A percentile compares a stretch with the other conserved stretches of the same genome.
Evolutionary conservation across 2,329 filamentous ascomycete genomes (phyloP).

Genomic region (Pyrenochaeta sp.): DNA sequence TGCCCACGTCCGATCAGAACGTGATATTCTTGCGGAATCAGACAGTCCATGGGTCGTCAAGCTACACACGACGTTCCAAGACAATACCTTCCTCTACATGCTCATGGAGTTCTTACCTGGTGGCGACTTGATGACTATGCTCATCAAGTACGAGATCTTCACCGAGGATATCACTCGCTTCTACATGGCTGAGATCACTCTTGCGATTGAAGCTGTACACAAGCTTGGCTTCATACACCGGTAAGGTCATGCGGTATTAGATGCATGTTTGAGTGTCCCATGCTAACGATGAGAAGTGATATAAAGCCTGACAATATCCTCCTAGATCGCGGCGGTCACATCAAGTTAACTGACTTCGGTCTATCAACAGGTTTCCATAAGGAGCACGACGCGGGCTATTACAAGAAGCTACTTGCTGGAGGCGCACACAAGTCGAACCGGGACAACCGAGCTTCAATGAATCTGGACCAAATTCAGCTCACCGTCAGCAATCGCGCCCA

Average conservation of each 20-base stretch:
- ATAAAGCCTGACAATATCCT: constrained; percentile 99
- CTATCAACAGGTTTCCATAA: constrained; percentile 98
- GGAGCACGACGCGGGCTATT: constrained; percentile 97
- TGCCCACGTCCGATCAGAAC: constrained; percentile 94
- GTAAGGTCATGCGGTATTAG: constrained; percentile 60
- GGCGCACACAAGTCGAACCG: constrained; percentile 55
- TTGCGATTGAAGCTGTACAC: constrained; percentile 98
- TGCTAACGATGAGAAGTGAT: constrained; percentile 68
- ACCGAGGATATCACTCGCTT: constrained; percentile 98
- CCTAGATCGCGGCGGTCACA: constrained; percentile 91
- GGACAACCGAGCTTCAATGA: constrained; percentile 87
- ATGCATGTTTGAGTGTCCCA: not conserved
- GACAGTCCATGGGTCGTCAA: constrained; percentile 99
- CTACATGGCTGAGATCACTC: constrained; percentile 97
- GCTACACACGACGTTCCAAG: constrained; percentile 97
- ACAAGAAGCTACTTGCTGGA: constrained; percentile 91
- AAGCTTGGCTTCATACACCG: constrained; percentile 98
- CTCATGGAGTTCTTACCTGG: constrained; percentile 99
- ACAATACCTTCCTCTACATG: constrained; percentile 96
- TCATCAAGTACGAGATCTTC: constrained; percentile 99
- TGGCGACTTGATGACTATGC: constrained; percentile 99
- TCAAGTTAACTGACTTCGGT: constrained; percentile 98
- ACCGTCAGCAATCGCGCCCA: constrained; percentile 97
- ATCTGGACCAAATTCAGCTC: constrained; percentile 96
- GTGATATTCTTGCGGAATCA: constrained; percentile 98